These are phyloP conservation scores for Fistulinella cinereoalba DNA, from an alignment of 1,284 basidiomycete genomes.

Conservation along the genomic window DNA sequence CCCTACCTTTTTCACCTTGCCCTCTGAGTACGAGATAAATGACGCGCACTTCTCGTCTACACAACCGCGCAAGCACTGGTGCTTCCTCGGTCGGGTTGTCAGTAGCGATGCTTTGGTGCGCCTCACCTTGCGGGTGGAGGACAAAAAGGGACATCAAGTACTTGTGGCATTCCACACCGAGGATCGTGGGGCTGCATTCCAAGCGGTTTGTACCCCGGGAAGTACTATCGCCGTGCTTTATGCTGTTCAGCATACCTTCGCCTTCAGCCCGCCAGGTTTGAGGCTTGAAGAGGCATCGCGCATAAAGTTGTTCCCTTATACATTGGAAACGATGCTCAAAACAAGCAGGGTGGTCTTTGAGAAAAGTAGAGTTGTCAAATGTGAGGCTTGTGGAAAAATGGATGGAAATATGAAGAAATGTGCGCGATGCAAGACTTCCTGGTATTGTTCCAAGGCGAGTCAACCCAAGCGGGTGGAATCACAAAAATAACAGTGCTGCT, in stretches of 20 bases:
- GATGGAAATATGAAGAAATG: conserved; percentile 27
- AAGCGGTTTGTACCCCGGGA: conserved; percentile 23
- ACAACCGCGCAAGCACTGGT: conserved; percentile 30
- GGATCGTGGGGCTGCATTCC: conserved; percentile 29
- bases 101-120: conserved; percentile 24
- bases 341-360: conserved; percentile 24
- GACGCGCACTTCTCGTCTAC: conserved; percentile 20
- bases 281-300: conserved; percentile 24
- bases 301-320: conserved; percentile 31
- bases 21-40: conserved; percentile 20
- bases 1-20: conserved; percentile 23
- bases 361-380: conserved; percentile 17
- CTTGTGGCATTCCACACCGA: conserved; percentile 33
- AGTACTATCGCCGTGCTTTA: conserved; percentile 33
- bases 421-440: conserved; percentile 26
- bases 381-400: conserved; percentile 20
- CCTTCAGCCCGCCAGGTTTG: conserved; percentile 31
- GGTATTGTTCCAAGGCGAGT: conserved; percentile 33
- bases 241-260: conserved; percentile 29
- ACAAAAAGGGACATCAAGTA: conserved; percentile 25
- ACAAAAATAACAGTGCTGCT: conserved; percentile 5
- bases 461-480: background rate
- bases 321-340: conserved; percentile 27
- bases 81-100: conserved; percentile 29
- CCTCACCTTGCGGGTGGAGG: conserved; percentile 28